These are phyloP conservation scores for Chlorophyllum brunneum DNA, from an alignment of 768 basidiomycete species.

Conservation along the genomic window DNA sequence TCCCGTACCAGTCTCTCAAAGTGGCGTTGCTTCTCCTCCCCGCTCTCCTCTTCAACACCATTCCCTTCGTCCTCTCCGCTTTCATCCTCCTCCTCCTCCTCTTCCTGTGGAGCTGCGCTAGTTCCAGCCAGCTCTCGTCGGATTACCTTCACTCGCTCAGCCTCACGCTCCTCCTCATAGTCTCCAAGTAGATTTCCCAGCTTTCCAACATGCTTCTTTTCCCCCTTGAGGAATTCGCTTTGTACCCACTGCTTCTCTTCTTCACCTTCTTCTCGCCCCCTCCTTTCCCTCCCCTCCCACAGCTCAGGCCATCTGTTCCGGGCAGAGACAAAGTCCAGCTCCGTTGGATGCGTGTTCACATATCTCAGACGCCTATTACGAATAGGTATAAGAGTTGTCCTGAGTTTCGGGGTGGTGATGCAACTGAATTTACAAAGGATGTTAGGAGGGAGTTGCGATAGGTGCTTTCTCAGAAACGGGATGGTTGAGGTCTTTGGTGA, in stretches of 20 bases:
- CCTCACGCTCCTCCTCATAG: conserved; percentile 78
- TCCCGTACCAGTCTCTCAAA: conserved; percentile 68
- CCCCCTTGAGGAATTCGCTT: conserved; percentile 54
- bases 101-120: conserved; percentile 65
- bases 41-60: conserved; percentile 31
- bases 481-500: conserved; percentile 56
- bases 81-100: conserved; percentile 55
- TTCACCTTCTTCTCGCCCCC: conserved; percentile 46
- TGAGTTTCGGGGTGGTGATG: conserved; percentile 58
- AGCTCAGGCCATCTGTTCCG: conserved; percentile 60
- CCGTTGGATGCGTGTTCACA: conserved; percentile 47
- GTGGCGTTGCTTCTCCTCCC: conserved; percentile 41
- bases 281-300: conserved; percentile 55
- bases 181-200: conserved; percentile 60
- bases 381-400: conserved; percentile 58
- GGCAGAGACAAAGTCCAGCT: conserved; percentile 52
- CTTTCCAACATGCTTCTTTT: conserved; percentile 61
- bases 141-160: conserved; percentile 49
- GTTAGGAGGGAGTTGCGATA: conserved; percentile 66
- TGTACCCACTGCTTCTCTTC: conserved; percentile 74
- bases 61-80: conserved; percentile 19
- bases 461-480: conserved; percentile 56
- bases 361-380: conserved; percentile 73
- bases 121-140: conserved; percentile 35
- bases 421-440: conserved; percentile 42